Conservation (phyloP, 1,284 basidiomycete species). For the Trichosporon ovoides region DNA sequence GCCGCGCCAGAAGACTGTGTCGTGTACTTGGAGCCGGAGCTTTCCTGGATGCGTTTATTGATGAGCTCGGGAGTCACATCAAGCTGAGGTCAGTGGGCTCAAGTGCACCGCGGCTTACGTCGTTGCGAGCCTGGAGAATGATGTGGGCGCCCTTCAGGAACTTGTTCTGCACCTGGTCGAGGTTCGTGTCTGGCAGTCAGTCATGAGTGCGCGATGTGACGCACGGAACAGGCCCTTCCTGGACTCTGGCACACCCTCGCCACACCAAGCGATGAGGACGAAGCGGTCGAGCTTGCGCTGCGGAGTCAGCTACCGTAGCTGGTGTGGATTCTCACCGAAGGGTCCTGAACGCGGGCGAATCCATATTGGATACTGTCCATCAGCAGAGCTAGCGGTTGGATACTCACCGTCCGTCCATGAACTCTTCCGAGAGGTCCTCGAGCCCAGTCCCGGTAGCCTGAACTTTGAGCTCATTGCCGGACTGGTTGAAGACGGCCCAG, state of each 20-base stretch:
- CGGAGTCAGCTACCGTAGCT: background rate
- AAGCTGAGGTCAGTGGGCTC: constrained; percentile 50
- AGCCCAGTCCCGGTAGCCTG: constrained; percentile 78
- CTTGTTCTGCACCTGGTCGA: constrained; percentile 65
- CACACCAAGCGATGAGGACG: constrained; percentile 87
- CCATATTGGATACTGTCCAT: constrained; percentile 80
- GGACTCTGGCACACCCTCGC: constrained; percentile 87
- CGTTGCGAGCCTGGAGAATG: constrained; percentile 83
- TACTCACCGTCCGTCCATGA: constrained; percentile 78
- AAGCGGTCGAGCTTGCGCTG: constrained; percentile 85
- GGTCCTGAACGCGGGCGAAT: constrained; percentile 80
- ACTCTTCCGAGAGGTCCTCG: constrained; percentile 88
- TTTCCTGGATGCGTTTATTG: constrained; percentile 80
- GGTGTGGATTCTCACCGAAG: constrained; percentile 60
- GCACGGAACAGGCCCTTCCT: constrained; percentile 84
- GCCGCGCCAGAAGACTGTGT: constrained; percentile 21
- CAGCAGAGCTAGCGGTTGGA: constrained; percentile 11
- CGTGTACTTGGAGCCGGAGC: constrained; percentile 83
- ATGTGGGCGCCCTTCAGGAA: constrained; percentile 83
- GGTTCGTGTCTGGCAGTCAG: constrained; percentile 60
- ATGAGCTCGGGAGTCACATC: constrained; percentile 76
- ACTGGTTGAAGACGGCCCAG: constrained; percentile 78
- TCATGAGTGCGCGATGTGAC: constrained; percentile 19
- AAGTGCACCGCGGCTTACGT: constrained; percentile 55
- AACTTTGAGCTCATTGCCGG: constrained; percentile 83